These are phyloP conservation scores for Cytospora piceicola DNA, from an alignment of 2,329 filamentous ascomycete species.

Conservation along the genomic window DNA sequence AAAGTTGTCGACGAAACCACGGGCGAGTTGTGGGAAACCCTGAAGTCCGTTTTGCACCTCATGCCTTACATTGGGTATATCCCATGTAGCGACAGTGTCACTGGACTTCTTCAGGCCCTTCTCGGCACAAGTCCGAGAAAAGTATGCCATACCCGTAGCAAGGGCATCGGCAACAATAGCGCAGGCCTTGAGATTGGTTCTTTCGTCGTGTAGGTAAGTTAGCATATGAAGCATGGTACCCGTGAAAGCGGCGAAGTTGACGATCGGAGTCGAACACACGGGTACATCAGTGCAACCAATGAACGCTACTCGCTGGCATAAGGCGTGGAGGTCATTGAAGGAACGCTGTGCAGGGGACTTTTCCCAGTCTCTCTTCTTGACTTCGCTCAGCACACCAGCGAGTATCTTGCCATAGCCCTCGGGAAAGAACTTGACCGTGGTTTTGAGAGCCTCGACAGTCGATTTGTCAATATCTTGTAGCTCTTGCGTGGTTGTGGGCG, in stretches of 20 bases:
- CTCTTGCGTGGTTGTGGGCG: slow-evolving; percentile 9
- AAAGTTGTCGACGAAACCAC: slow-evolving; percentile 13
- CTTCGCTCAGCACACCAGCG: slow-evolving; percentile 35
- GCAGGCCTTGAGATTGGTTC: slow-evolving; percentile 15
- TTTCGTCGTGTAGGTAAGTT: slow-evolving; percentile 18
- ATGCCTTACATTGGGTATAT: neutral
- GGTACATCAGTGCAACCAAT: slow-evolving; percentile 50
- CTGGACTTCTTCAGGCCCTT: slow-evolving; percentile 4
- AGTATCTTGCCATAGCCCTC: slow-evolving; percentile 30
- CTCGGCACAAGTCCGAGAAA: slow-evolving; percentile 7
- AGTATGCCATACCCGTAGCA: slow-evolving; percentile 20
- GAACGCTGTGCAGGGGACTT: slow-evolving; percentile 26
- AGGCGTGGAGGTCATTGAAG: slow-evolving; percentile 40
- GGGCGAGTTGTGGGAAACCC: slow-evolving; percentile 19
- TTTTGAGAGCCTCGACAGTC: slow-evolving; percentile 38
- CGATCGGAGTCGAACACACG: slow-evolving; percentile 38
- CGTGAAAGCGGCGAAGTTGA: slow-evolving; percentile 47
- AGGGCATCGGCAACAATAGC: slow-evolving; percentile 20
- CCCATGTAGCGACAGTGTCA: neutral
- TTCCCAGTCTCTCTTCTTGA: slow-evolving; percentile 31
- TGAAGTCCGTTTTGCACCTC: slow-evolving; percentile 12
- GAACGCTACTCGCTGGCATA: slow-evolving; percentile 47
- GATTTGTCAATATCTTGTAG: slow-evolving; percentile 29
- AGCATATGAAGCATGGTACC: slow-evolving; percentile 38
- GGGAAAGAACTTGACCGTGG: slow-evolving; percentile 27